Percentiles rank a stretch among this genome's conserved stretches.
phyloP scores from a whole-genome alignment of 345 rosid species.

The Balakata baccata region DNA sequence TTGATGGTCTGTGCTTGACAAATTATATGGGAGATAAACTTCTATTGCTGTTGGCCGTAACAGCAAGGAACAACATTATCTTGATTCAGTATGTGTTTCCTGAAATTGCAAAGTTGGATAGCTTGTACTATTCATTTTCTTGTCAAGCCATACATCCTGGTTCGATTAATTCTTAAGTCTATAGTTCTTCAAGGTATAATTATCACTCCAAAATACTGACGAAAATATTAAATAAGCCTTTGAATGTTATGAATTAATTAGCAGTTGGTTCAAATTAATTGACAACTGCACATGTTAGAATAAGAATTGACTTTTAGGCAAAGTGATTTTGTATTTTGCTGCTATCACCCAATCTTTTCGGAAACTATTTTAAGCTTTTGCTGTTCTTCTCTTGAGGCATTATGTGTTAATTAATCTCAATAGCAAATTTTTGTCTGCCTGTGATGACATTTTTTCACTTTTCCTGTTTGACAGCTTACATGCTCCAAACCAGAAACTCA shows the following conservation, averaged over 20 bases:
- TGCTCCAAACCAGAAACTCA: slow-evolving; percentile 86
- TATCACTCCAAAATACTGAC: not conserved
- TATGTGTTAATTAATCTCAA: not conserved
- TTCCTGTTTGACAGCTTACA: slow-evolving; percentile 56
- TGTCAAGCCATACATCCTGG: not conserved
- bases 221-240: not conserved
- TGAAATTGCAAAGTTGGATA: not conserved
- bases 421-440: not conserved
- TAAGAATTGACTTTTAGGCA: not conserved
- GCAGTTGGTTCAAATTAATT: not conserved
- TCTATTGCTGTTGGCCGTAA: not conserved
- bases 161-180: not conserved
- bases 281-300: not conserved
- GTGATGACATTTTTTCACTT: slow-evolving; percentile 8
- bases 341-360: not conserved
- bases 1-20: not conserved
- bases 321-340: not conserved
- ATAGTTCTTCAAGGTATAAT: not conserved
- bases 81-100: not conserved
- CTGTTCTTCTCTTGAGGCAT: slow-evolving; percentile 5
- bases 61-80: not conserved
- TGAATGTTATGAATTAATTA: not conserved
- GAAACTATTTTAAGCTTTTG: not conserved
- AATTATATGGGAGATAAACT: not conserved
- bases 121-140: not conserved